Evolutionary conservation across 257 asterid species (phyloP), one percentile per base, ranked within the genome.

Genomic region (Solanum appendiculatum): DNA sequence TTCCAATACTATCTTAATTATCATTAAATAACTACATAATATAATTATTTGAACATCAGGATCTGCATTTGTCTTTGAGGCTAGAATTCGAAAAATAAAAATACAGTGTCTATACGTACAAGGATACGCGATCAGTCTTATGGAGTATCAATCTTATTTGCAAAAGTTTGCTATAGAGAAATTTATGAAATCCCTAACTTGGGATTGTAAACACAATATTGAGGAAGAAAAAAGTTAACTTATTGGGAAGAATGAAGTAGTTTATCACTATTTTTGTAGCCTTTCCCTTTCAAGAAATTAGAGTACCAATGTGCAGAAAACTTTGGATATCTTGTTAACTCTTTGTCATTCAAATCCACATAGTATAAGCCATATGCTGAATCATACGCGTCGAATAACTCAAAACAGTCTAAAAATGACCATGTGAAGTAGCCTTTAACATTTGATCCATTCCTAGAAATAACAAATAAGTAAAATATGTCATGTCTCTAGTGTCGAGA

Each of bases 341-440:
- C 81, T 73, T 92, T 80, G 88, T 94, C 95, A 23, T 92, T 90
- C 87, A 93, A 88, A 91, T 94, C 96, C 0, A 94, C 97, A 39
- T 91, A 92, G 91, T 86, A 93, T 74, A 94, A 56, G 13, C 96
- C 96, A n/a, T 56, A 94, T 3, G 88, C 88, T 1, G 82, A 10
- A 14, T 10, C 18, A 85, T 88, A 92, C 18, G 93, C 93, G 27
- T 11, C 74, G 86, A 94, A 21, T 70, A 94, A 9, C 90, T 94
- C 96, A 36, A 93, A 86, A 58, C 94, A 92, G 56, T 94, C 98
- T 56, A 93, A 85, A 91, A 94, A 92, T 11, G 95, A 54, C 98
- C 98, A 94, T 5, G n/a, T 66, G 58, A 93, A 90, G 90, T 94
- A 94, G 29, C 95, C 97, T 87, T 86, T 88, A 4, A 88, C 83